Evolutionary conservation across 129 eudicot species (phyloP).

Genomic region (Arctium minus): DNA sequence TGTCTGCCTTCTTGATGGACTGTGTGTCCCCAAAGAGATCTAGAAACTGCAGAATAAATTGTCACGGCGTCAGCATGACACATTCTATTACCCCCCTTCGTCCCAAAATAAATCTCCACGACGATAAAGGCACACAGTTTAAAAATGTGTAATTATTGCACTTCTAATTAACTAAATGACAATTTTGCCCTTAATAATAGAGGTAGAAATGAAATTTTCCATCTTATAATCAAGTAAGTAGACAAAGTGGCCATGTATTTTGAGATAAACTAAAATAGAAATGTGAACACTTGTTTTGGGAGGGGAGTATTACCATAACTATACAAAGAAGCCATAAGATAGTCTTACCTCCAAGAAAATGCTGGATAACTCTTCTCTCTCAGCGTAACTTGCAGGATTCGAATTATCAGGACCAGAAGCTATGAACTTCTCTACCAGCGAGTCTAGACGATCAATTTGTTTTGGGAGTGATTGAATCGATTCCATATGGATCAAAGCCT

Average conservation of each 20-base stretch:
- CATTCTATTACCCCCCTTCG: not conserved
- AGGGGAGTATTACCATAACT: not conserved
- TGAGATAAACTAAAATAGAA: not conserved
- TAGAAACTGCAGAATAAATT: slow-evolving; percentile 61
- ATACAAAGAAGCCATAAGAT: not conserved
- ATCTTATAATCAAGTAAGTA: not conserved
- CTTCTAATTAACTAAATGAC: not conserved
- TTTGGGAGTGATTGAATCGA: slow-evolving; percentile 71
- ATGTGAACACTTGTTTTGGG: not conserved
- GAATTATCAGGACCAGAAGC: slow-evolving; percentile 52
- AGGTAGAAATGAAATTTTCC: not conserved
- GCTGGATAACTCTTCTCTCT: slow-evolving; percentile 91
- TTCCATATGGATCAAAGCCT: slow-evolving; percentile 91
- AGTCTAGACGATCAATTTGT: slow-evolving; percentile 70
- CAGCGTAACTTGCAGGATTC: slow-evolving; percentile 58
- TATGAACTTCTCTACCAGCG: slow-evolving; percentile 77
- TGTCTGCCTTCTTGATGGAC: slow-evolving; percentile 73
- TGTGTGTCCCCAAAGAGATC: slow-evolving; percentile 80
- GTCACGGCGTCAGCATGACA: slow-evolving; percentile 1
- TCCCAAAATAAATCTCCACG: not conserved
- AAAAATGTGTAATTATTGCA: not conserved
- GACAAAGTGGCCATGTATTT: not conserved
- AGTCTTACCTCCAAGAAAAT: slow-evolving; percentile 75
- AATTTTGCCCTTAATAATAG: not conserved
- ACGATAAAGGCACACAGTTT: not conserved